Base-by-base conservation (phyloP, 1,284 basidiomycete species). In the Phenoliferia sp. region DNA sequence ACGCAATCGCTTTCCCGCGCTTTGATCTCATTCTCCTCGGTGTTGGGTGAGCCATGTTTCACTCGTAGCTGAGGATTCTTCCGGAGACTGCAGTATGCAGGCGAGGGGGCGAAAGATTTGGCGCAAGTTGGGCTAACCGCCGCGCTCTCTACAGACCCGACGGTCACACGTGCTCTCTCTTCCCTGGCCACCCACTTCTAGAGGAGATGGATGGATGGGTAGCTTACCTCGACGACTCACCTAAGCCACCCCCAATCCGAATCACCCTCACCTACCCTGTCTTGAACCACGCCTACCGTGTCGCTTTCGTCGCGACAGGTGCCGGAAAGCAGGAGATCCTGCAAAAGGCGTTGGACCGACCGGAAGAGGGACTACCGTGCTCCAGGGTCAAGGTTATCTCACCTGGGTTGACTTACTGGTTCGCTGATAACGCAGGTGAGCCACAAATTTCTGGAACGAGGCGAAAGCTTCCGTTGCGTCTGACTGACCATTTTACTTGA, bases 11-110 rank as follows among this genome's bases (percentile, higher is more conserved):
- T 68, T 97, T 95, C 84, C 94, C 94, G 68, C 84, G 94, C 57
- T 96, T 97, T 79, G 94, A 97, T 79, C 86, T 97, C 76, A 90
- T 96, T 80, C 86, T 97, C 56, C 87, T 97, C 62, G 94, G 94
- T 62, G 88, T 93, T 85, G 94, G 94, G 72, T 73, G 32, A 58
- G 71, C 61, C 7, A 28, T 7, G 26, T 12, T 44, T 15, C 32
- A 26, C 19, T n/a, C 10, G 10, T 15, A 2, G 12, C 44, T 39
- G 7, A 54, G 0, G 32, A 22, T 59, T 29, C 19, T 44, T 44
- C 39, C 22, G 12, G 39, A 12, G 12, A 12, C 12, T 22, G 12
- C 12, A 22, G 12, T 44, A 22, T 22, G 12, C 39, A 52, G 48
- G 22, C 28, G 48, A 26, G 48, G 22, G 39, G 39, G 39, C 31